These are phyloP conservation scores for Aphanocladium album DNA, from an alignment of 2,329 filamentous ascomycete species.

Conservation along the genomic window DNA sequence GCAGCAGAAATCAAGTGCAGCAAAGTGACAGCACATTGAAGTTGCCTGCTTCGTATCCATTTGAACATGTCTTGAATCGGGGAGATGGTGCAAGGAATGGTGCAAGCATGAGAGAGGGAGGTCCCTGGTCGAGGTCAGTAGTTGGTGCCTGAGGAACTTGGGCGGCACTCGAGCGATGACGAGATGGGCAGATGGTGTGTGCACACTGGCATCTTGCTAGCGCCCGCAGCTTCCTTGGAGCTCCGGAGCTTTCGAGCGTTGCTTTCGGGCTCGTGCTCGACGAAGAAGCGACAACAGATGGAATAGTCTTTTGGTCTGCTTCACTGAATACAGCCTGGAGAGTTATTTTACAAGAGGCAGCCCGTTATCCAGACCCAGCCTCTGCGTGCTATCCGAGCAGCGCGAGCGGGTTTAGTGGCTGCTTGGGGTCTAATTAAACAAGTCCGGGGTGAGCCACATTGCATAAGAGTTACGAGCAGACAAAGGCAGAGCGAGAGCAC, in stretches of 20 bases:
- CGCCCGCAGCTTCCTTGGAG: background rate
- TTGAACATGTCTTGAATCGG: background rate
- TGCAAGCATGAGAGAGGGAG: background rate
- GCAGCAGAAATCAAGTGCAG: background rate
- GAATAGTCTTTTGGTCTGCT: background rate
- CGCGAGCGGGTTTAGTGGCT: background rate
- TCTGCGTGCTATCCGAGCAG: background rate
- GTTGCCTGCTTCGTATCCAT: background rate
- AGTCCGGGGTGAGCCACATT: constrained; percentile 6
- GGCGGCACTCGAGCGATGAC: background rate
- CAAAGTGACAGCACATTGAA: background rate
- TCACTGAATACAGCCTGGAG: background rate
- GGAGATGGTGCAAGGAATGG: background rate
- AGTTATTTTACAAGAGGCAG: background rate
- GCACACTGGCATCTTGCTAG: background rate
- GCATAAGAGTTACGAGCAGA: background rate
- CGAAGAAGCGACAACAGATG: background rate
- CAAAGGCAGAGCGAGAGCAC: background rate
- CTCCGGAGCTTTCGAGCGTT: background rate
- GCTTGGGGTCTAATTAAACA: background rate
- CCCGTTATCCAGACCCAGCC: background rate
- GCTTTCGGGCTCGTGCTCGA: background rate
- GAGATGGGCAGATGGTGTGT: background rate
- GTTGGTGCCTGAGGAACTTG: background rate
- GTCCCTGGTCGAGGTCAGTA: background rate